Base-by-base conservation (phyloP, 768 basidiomycete genomes). In the Podaxis sp. region DNA sequence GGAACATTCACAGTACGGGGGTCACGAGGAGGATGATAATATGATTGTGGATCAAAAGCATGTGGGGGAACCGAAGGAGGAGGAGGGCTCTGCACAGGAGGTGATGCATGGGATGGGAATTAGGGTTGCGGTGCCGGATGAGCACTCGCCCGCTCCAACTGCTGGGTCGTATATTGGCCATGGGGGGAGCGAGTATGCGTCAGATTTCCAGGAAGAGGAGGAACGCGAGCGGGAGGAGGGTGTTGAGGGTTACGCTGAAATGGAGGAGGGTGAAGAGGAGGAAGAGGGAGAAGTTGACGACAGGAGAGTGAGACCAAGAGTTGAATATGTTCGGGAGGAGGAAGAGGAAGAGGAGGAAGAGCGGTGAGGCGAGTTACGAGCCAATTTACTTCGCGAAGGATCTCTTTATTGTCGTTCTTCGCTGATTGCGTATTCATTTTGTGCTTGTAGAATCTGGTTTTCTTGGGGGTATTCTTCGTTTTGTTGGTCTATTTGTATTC, bases 201-300 rank as follows among this genome's bases (percentile, higher is more conserved):
- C 61, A 2, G 54, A 86, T 60, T 67, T 75, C 40, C 80, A 75
- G 30, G 82, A 81, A 38, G 76, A 73, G 13, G 80, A 81, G 66
- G 87, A 84, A 64, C 86, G 81, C 28, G 86, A 87, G 62, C 84
- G 83, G 57, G 83, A 86, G 0, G 86, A 85, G 52, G 74, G 74
- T 57, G 70, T 66, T 36, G 73, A 73, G 54, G 68, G 60, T 63
- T 69, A 69, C 2, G 56, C 60, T 6, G 70, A 69, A 22, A 73
- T 68, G 54, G 75, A 75, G 58, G 73, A 72, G 73, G 75, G 75
- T 13, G 67, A 69, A 12, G 76, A 76, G 38, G 69, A 71, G 55
- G 72, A 69, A 33, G 69, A 70, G 22, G 66, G 62, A 3, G 62
- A 65, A 33, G 37, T 36, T 24, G 59, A 56, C 5, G 38, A 40